Evolutionary conservation across 495 filamentous ascomycete species (phyloP), one percentile per base, ranked within the genome.

Genomic region (Aspergillus cristatus): DNA sequence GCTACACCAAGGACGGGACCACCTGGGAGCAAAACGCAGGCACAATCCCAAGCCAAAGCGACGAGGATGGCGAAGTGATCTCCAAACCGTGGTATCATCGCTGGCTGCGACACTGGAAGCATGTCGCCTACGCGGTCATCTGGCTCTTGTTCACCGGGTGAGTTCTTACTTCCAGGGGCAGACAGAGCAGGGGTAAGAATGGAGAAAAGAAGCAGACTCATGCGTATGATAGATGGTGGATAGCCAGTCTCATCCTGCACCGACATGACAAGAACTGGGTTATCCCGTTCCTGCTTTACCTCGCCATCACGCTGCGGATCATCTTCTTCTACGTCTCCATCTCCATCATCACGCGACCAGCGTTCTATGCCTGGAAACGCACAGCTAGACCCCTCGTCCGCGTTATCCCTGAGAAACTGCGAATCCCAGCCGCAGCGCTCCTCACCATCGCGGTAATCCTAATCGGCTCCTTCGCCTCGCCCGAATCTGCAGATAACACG

Each of bases 241-340:
- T 91, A 40, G 82, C 79, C 30, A 78, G 82, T 28, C 69, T 94
- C 14, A 65, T 89, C 41, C 65, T 81, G 30, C 82, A 84, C 54
- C 75, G 80, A 14, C 45, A 81, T 48, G 81, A 86, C 51, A 72
- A 75, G 49, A 81, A 81, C 39, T 95, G 88, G 88, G 46, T 94
- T 46, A 76, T 88, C 22, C 86, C 88, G 6, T 88, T 89, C 60
- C 71, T 95, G 28, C 41, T 95, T 12, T 95, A 79, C 58, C 74
- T 94, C 28, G 73, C 63, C 38, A 79, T 94, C 47, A 74, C 73
- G 6, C 56, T 93, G 41, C 79, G 88, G 4, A 56, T 93, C 31
- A 47, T 93, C 44, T 79, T 78, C 58, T 72, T 84, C 51, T 79
- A 85, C 48, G 58, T 93, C 8, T 82, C 84, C 0, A 71, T 81